Base-by-base conservation (phyloP, 73 alveolate species). In the Paramecium tetraurelia region DNA sequence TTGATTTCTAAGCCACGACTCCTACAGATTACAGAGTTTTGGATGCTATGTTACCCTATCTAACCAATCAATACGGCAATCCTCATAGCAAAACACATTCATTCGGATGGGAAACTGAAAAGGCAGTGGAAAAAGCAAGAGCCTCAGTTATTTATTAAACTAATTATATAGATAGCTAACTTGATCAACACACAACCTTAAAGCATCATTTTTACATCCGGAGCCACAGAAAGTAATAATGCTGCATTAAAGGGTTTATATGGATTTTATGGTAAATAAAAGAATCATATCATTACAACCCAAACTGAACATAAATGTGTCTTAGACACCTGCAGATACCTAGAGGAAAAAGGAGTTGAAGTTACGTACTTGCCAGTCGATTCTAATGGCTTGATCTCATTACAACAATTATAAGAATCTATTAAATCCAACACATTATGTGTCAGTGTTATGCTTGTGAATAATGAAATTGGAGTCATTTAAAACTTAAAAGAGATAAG, bases 211-310 rank as follows among this genome's bases (percentile, higher is more conserved):
- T 98, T 99, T 94, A 99, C 99, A 5, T 96, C 99, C 4, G 99
- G 99, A 7, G 99, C 99, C 6, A 99, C 99, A n/a, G 99, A 99
- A 96, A 94, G 99, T 38, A 99, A 99, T 95, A 99, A 99, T 95
- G 92, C 93, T 40, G 98, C 98, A 89, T 72, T 96, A 46, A 98
- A 98, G 92, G 99, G 99, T 68, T 96, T 98, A 14, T 98, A 98
- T 14, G 84, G 93, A 43, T 96, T 96, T 57, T 95, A 96, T 58
- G 96, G 95, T 83, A 95, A 95, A 85, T 88, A 96, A 85, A 98
- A 97, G 96, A 95, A 93, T 92, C 98, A 97, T 53, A 96, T 98
- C 36, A 97, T 98, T 12, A 95, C 99, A n/a, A 94, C 99, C 48
- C 85, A 97, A 85, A 98, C 96, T 38, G 99, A 98, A 95, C 99